Conservation (phyloP, 768 basidiomycete genomes). For the Hydnomerulius pinastri region DNA sequence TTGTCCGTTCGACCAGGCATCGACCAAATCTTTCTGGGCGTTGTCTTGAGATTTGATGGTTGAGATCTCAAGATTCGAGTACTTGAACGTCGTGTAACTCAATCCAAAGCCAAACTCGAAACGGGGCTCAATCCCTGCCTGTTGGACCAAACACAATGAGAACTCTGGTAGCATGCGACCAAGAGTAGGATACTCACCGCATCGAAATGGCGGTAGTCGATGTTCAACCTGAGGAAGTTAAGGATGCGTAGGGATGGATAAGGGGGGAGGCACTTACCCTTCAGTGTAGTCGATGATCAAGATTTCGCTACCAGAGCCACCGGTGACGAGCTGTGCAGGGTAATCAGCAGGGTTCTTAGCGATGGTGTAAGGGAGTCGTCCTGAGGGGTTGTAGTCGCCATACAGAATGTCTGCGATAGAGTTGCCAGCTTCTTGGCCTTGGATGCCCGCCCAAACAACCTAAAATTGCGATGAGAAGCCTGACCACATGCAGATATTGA, state of each 20-base stretch:
- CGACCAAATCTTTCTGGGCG: slow-evolving; percentile 33
- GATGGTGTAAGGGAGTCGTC: slow-evolving; percentile 73
- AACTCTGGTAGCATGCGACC: too few species aligned
- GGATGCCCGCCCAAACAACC: slow-evolving; percentile 53
- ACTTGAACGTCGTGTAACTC: slow-evolving; percentile 82
- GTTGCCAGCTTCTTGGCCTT: slow-evolving; percentile 82
- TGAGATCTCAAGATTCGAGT: slow-evolving; percentile 55
- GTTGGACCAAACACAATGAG: slow-evolving; percentile 44
- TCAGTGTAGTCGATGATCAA: slow-evolving; percentile 66
- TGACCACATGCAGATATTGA: slow-evolving; percentile 11
- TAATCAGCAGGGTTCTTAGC: slow-evolving; percentile 59
- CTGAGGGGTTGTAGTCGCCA: slow-evolving; percentile 75
- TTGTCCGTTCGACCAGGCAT: slow-evolving; percentile 60
- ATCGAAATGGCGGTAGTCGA: slow-evolving; percentile 77
- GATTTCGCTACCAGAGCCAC: slow-evolving; percentile 30
- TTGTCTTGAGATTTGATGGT: slow-evolving; percentile 39
- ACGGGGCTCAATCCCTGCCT: slow-evolving; percentile 46
- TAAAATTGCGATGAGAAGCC: too few species aligned
- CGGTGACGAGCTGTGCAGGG: slow-evolving; percentile 39
- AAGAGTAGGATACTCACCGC: slow-evolving; percentile 46
- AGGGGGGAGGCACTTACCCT: slow-evolving; percentile 19
- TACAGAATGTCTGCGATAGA: slow-evolving; percentile 79
- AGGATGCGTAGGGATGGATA: neutral
- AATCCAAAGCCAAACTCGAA: slow-evolving; percentile 91
- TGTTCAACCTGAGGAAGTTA: slow-evolving; percentile 44